Conservation (phyloP, 768 basidiomycete species). For the Pleurotus tuber-regium region DNA sequence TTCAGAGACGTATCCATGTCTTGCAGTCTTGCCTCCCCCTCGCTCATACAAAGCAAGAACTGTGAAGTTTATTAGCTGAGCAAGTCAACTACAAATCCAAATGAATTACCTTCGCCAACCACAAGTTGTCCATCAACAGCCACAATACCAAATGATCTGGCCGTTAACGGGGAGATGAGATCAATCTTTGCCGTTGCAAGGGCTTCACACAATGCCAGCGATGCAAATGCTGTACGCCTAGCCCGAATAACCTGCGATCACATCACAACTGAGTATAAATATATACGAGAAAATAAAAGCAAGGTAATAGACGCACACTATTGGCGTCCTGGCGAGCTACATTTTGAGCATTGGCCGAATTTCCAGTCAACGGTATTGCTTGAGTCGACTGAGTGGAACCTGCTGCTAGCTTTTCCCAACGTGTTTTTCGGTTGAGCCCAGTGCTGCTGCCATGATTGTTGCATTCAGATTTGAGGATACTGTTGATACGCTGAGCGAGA, state of each 20-base stretch:
- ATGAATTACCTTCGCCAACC: too few relatives aligned
- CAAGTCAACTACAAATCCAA: too few relatives aligned
- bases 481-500: background rate
- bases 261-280: background rate
- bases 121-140: background rate
- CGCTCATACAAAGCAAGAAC: too few relatives aligned
- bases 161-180: background rate
- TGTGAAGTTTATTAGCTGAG: too few relatives aligned
- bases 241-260: background rate
- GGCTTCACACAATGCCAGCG: background rate
- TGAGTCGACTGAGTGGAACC: background rate
- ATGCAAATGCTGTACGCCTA: background rate
- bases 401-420: background rate
- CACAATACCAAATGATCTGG: background rate
- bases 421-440: background rate
- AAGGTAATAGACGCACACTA: background rate
- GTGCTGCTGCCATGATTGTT: background rate
- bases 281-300: background rate
- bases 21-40: too few relatives aligned
- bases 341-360: background rate
- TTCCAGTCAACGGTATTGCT: background rate
- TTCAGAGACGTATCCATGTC: too few relatives aligned
- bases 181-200: background rate
- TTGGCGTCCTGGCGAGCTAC: background rate
- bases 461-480: background rate